These are phyloP conservation scores for Selaginella moellendorffii DNA, from an alignment of 75 land plant genomes.

Conservation along the genomic window DNA sequence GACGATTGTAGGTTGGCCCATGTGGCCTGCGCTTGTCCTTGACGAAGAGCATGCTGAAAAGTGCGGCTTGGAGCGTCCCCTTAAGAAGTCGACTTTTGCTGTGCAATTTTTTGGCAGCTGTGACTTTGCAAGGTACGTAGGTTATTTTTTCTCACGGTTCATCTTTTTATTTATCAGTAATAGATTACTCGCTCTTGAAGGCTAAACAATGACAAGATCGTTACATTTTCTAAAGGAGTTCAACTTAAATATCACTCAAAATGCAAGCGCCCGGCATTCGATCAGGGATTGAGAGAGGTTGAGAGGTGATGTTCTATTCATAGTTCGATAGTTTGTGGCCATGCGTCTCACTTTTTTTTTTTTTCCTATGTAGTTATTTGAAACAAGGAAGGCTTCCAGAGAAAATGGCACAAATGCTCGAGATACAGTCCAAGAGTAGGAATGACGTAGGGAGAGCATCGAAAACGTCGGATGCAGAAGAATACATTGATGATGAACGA, in stretches of 20 bases:
- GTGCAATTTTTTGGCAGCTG: constrained; percentile 96
- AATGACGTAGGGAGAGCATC: constrained; percentile 20
- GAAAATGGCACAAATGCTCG: constrained; percentile 39
- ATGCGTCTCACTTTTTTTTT: neutral
- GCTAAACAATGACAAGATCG: constrained; percentile 44
- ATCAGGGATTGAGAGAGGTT: constrained; percentile 57
- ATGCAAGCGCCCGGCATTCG: constrained; percentile 52
- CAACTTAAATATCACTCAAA: constrained; percentile 47
- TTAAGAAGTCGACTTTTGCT: constrained; percentile 26
- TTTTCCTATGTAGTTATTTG: constrained; percentile 37
- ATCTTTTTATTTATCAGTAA: neutral
- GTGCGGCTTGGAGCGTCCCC: neutral
- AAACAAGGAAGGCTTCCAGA: constrained; percentile 61
- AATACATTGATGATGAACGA: constrained; percentile 25
- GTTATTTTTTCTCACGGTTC: neutral
- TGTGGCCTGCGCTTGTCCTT: constrained; percentile 90
- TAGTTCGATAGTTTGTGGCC: neutral
- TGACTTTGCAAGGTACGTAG: constrained; percentile 78
- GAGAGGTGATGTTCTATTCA: constrained; percentile 49
- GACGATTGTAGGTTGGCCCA: constrained; percentile 54
- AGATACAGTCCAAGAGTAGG: constrained; percentile 17
- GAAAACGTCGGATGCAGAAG: constrained; percentile 24
- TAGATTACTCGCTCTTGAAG: no score
- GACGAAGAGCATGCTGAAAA: constrained; percentile 45
- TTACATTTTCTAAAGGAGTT: constrained; percentile 65